phyloP scores from a whole-genome alignment of 257 asterid genomes.

The Solanum pinnatisectum region DNA sequence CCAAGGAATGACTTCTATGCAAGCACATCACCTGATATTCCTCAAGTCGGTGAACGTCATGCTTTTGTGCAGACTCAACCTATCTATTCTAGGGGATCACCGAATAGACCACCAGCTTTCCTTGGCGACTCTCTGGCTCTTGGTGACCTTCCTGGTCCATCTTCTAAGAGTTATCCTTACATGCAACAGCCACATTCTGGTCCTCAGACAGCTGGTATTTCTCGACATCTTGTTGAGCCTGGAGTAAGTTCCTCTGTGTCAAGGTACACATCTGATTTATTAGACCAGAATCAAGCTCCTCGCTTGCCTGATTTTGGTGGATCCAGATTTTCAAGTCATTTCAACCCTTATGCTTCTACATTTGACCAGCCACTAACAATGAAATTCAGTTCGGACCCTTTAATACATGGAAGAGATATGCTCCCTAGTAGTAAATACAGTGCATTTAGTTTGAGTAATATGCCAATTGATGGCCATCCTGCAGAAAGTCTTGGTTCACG shows the following conservation, averaged over 20 bases:
- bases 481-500: slow-evolving; percentile 23
- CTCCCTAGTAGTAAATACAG: slow-evolving; percentile 22
- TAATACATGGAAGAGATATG: slow-evolving; percentile 27
- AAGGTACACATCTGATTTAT: slow-evolving; percentile 30
- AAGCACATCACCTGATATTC: slow-evolving; percentile 26
- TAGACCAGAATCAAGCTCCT: slow-evolving; percentile 36
- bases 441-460: slow-evolving; percentile 31
- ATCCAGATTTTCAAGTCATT: slow-evolving; percentile 43
- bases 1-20: slow-evolving; percentile 27
- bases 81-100: slow-evolving; percentile 20
- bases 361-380: slow-evolving; percentile 57
- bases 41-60: slow-evolving; percentile 38
- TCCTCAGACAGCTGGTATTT: slow-evolving; percentile 22
- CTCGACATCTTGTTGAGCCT: slow-evolving; percentile 26
- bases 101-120: slow-evolving; percentile 28
- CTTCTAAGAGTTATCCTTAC: slow-evolving; percentile 25
- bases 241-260: slow-evolving; percentile 32
- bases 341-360: slow-evolving; percentile 62
- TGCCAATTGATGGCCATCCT: slow-evolving; percentile 20
- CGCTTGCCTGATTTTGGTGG: slow-evolving; percentile 22
- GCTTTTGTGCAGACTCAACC: slow-evolving; percentile 24
- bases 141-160: slow-evolving; percentile 12
- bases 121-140: slow-evolving; percentile 31
- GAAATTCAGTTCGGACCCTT: slow-evolving; percentile 34
- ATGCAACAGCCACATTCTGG: slow-evolving; percentile 28